Conservation (phyloP, 2,329 filamentous ascomycete genomes). For the Sphaerulina vaccinii region DNA sequence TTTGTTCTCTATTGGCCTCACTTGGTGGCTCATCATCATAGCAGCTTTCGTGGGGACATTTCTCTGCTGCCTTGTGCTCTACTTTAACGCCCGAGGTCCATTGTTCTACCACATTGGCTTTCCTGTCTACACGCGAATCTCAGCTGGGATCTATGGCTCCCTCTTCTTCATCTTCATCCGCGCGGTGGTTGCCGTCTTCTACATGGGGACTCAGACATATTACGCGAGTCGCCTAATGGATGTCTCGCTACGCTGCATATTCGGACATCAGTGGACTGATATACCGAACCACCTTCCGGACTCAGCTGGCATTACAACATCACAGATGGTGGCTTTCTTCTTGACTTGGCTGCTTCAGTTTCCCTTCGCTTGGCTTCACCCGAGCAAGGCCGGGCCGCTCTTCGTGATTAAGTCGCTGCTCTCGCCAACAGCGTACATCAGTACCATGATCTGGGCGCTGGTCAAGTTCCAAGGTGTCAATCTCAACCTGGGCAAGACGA, state of each 20-base stretch:
- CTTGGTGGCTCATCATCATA: constrained; percentile 38
- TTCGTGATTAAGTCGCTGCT: constrained; percentile 24
- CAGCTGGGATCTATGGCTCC: constrained; percentile 40
- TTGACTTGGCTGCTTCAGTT: constrained; percentile 33
- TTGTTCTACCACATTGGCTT: constrained; percentile 40
- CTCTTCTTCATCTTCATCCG: constrained; percentile 44
- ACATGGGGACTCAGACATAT: constrained; percentile 40
- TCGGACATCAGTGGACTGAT: constrained; percentile 40
- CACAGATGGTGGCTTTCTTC: constrained; percentile 37
- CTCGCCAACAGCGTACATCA: constrained; percentile 60
- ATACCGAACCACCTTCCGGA: constrained; percentile 33
- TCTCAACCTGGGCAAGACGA: constrained; percentile 14
- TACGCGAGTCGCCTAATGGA: constrained; percentile 39
- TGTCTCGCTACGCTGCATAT: constrained; percentile 42
- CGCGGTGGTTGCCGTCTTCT: constrained; percentile 41
- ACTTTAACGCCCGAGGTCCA: constrained; percentile 39
- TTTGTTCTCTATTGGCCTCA: constrained; percentile 36
- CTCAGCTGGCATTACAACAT: constrained; percentile 36
- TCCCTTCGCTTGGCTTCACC: constrained; percentile 38
- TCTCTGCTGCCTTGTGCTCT: constrained; percentile 37
- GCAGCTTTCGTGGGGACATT: constrained; percentile 32
- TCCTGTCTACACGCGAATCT: constrained; percentile 38
- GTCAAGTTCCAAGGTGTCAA: constrained; percentile 42
- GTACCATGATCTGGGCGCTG: constrained; percentile 86
- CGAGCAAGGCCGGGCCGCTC: constrained; percentile 32